phyloP scores from a whole-genome alignment of 306 rosid genomes.

The Alnus rubra region DNA sequence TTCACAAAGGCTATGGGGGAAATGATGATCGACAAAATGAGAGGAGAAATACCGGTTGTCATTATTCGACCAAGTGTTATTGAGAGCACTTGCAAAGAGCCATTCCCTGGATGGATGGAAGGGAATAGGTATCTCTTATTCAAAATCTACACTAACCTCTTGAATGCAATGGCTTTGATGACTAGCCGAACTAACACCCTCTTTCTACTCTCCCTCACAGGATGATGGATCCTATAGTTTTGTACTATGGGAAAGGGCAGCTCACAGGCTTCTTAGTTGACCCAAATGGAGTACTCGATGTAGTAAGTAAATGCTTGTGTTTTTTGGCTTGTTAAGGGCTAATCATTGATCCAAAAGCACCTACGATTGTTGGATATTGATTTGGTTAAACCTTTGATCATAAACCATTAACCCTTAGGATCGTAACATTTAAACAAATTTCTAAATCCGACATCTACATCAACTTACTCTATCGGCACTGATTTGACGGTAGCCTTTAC shows the following conservation, averaged over 20 bases:
- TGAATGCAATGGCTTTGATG: conserved; percentile 20
- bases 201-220: conserved; percentile 33
- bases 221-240: conserved; percentile 97
- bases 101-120: conserved; percentile 99
- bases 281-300: conserved; percentile 87
- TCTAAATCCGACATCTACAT: too few species aligned
- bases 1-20: conserved; percentile 99
- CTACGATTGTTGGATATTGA: too few species aligned
- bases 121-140: conserved; percentile 69
- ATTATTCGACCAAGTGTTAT: conserved; percentile 92
- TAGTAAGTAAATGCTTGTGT: conserved; percentile 44
- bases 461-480: too few species aligned
- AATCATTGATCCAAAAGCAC: too few species aligned
- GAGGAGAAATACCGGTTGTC: conserved; percentile 81
- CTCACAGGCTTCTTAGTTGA: conserved; percentile 85
- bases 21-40: conserved; percentile 80
- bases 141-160: neutral
- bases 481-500: too few species aligned
- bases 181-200: conserved; percentile 17
- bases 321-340: neutral
- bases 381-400: too few species aligned
- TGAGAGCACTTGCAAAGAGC: conserved; percentile 86
- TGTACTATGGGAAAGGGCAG: conserved; percentile 92
- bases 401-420: too few species aligned
- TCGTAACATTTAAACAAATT: too few species aligned